Percentiles rank a stretch among this genome's conserved stretches.
Conservation (phyloP, 768 basidiomycete species). For the Tylopilus rubrobrunneus region DNA sequence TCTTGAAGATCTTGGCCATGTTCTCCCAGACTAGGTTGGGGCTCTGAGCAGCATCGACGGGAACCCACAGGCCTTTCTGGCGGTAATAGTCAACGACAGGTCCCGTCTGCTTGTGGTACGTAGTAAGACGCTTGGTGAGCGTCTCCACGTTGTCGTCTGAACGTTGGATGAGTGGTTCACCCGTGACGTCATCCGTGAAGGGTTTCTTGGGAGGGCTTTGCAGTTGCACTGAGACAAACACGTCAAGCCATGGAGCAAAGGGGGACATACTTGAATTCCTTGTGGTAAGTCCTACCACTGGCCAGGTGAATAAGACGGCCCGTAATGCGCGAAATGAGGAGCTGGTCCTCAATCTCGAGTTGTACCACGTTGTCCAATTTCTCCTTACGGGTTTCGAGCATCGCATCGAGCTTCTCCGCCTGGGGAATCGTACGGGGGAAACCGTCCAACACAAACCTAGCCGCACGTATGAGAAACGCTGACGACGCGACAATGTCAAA, state of each 20-base stretch:
- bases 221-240: constrained; percentile 7
- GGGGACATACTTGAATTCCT: constrained; percentile 79
- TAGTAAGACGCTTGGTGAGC: constrained; percentile 77
- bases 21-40: constrained; percentile 91
- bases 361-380: constrained; percentile 91
- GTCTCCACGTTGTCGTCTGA: constrained; percentile 98
- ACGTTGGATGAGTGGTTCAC: constrained; percentile 94
- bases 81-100: constrained; percentile 98
- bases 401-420: constrained; percentile 91
- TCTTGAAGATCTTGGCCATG: constrained; percentile 60
- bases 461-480: background rate
- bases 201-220: constrained; percentile 93
- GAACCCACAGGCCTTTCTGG: constrained; percentile 82
- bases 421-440: constrained; percentile 98
- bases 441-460: constrained; percentile 96
- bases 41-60: constrained; percentile 91
- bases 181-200: constrained; percentile 91
- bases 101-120: constrained; percentile 93
- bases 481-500: background rate
- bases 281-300: constrained; percentile 92
- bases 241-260: background rate
- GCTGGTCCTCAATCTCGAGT: constrained; percentile 87
- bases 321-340: constrained; percentile 96
- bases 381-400: constrained; percentile 81
- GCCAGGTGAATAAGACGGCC: constrained; percentile 90